These are phyloP conservation scores for Selenicereus undatus DNA, from an alignment of 148 eudicot genomes.

Conservation along the genomic window DNA sequence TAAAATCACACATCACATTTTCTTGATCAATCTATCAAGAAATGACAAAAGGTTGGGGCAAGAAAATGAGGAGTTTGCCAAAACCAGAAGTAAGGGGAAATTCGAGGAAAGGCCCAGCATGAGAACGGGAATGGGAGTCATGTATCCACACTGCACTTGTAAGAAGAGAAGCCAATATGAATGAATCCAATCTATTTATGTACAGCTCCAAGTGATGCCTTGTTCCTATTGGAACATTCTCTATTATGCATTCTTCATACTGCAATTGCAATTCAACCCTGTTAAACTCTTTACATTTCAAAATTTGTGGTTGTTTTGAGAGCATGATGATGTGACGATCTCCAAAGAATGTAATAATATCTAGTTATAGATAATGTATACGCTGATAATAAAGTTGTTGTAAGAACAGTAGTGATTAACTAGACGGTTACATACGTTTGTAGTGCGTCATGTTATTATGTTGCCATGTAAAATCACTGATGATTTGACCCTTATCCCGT, in stretches of 20 bases:
- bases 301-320: too few relatives aligned
- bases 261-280: not conserved
- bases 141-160: conserved; percentile 33
- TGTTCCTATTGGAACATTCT: conserved; percentile 20
- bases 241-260: conserved; percentile 28
- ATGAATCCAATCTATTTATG: conserved; percentile 23
- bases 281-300: too few relatives aligned
- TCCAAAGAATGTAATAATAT: too few relatives aligned
- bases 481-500: too few relatives aligned
- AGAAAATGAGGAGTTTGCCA: conserved; percentile 25
- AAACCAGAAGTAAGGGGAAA: conserved; percentile 24
- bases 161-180: conserved; percentile 18
- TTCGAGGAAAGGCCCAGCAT: conserved; percentile 24
- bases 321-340: too few relatives aligned
- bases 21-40: not conserved
- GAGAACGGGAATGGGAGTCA: conserved; percentile 28
- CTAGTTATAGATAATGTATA: too few relatives aligned
- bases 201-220: conserved; percentile 24
- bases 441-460: too few relatives aligned
- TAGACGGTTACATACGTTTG: too few relatives aligned
- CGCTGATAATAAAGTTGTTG: too few relatives aligned
- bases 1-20: not conserved
- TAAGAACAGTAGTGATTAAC: too few relatives aligned
- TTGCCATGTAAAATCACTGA: too few relatives aligned
- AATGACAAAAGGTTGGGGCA: conserved; percentile 31